A percentile compares a stretch with the other conserved stretches of the same genome.
Conservation (phyloP, 345 rosid genomes). For the Populus davidiana region DNA sequence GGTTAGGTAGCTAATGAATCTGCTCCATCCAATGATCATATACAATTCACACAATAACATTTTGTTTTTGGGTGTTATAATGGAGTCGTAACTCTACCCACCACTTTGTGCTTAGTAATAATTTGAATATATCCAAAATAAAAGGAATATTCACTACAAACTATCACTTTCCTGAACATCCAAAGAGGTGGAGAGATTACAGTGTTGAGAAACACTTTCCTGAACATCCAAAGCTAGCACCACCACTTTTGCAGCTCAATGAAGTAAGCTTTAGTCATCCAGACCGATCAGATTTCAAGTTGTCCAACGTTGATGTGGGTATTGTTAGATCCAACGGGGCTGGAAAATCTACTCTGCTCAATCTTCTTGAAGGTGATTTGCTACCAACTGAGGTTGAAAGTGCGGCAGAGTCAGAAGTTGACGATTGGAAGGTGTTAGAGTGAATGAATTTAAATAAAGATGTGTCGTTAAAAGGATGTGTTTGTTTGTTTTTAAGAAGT, state of each 20-base stretch:
- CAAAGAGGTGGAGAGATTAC: no score
- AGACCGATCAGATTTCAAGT: constrained; percentile 69
- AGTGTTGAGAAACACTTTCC: constrained; percentile 52
- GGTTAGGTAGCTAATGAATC: no score
- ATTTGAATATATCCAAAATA: no score
- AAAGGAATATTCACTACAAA: no score
- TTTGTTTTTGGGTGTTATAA: no score
- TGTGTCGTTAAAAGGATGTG: no score
- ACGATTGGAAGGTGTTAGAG: constrained; percentile 76
- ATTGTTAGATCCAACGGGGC: constrained; percentile 94
- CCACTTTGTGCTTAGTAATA: no score
- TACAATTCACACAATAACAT: no score
- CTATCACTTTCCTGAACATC: constrained; percentile 72
- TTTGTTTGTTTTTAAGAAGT: no score
- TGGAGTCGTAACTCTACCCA: no score
- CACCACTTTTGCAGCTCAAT: constrained; percentile 79
- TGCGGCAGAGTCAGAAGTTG: constrained; percentile 79
- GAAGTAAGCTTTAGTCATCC: constrained; percentile 92
- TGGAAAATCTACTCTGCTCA: constrained; percentile 84
- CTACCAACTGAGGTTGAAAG: constrained; percentile 74
- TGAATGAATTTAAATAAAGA: no score
- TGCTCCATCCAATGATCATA: no score
- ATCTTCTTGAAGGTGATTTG: constrained; percentile 90
- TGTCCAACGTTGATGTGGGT: constrained; percentile 26
- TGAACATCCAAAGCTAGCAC: constrained; percentile 61